Evolutionary conservation across 257 asterid genomes (phyloP).

Genomic region (Paulownia fortunei): DNA sequence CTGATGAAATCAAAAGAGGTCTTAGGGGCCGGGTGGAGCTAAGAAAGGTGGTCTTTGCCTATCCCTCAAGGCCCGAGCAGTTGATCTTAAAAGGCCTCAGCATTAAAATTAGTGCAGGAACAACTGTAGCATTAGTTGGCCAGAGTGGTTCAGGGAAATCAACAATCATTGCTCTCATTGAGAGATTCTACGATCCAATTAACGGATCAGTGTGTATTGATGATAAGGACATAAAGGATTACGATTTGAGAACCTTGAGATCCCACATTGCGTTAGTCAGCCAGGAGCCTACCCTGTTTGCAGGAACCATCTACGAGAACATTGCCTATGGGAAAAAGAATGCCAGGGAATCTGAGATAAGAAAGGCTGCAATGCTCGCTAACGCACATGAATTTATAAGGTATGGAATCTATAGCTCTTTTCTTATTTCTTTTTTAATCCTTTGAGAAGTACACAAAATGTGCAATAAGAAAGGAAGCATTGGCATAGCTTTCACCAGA

Average conservation of each 20-base stretch:
- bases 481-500: too few relatives aligned
- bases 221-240: slow-evolving; percentile 60
- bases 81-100: slow-evolving; percentile 59
- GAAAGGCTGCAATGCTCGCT: slow-evolving; percentile 72
- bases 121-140: slow-evolving; percentile 71
- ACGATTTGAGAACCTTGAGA: slow-evolving; percentile 58
- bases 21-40: slow-evolving; percentile 70
- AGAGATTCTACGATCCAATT: slow-evolving; percentile 69
- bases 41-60: slow-evolving; percentile 59
- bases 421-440: background rate
- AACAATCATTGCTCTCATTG: slow-evolving; percentile 63
- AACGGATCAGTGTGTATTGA: slow-evolving; percentile 63
- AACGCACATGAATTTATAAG: slow-evolving; percentile 88
- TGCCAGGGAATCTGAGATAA: slow-evolving; percentile 68
- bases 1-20: slow-evolving; percentile 39
- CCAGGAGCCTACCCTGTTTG: slow-evolving; percentile 79
- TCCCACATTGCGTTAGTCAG: slow-evolving; percentile 70
- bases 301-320: slow-evolving; percentile 71
- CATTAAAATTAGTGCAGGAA: slow-evolving; percentile 63
- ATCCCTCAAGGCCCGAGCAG: slow-evolving; percentile 73
- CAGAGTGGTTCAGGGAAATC: slow-evolving; percentile 82
- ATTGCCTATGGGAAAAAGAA: slow-evolving; percentile 63
- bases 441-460: background rate
- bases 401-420: slow-evolving; percentile 31
- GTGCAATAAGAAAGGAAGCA: background rate